Evolutionary conservation across 139 green algal genomes (phyloP).

Genomic region (Chlorella sp.): DNA sequence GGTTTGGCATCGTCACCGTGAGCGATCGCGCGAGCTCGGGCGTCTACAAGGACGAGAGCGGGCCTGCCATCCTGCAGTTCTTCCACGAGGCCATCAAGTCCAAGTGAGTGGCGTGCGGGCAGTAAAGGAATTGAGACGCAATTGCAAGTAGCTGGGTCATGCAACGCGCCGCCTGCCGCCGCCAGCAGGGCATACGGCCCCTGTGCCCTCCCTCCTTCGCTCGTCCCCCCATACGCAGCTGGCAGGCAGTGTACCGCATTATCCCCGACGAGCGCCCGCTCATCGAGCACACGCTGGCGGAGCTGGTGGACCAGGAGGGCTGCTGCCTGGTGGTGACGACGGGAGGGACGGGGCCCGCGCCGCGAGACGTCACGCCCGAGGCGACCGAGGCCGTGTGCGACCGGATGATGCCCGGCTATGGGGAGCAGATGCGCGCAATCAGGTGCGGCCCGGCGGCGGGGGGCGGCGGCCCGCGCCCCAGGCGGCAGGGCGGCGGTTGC

Average conservation of each 20-base stretch:
- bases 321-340: conserved; percentile 92
- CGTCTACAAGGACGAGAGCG: conserved; percentile 84
- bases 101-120: conserved; percentile 9
- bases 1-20: conserved; percentile 86
- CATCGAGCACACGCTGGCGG: conserved; percentile 82
- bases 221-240: conserved; percentile 59
- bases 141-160: background rate
- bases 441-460: conserved; percentile 25
- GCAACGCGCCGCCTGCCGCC: background rate
- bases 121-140: background rate
- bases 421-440: conserved; percentile 92
- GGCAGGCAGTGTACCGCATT: conserved; percentile 76
- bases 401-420: conserved; percentile 91
- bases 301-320: conserved; percentile 73
- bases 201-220: background rate
- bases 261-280: conserved; percentile 80
- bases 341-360: conserved; percentile 82
- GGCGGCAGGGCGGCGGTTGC: too few species aligned
- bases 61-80: conserved; percentile 87
- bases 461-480: too few species aligned
- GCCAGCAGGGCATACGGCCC: background rate
- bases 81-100: conserved; percentile 84
- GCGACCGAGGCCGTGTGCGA: conserved; percentile 89
- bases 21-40: conserved; percentile 80
- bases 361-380: conserved; percentile 91